Percentiles rank a stretch among this genome's conserved stretches.
Conservation (phyloP, 2,329 filamentous ascomycete genomes). For the Fusarium aywerte region DNA sequence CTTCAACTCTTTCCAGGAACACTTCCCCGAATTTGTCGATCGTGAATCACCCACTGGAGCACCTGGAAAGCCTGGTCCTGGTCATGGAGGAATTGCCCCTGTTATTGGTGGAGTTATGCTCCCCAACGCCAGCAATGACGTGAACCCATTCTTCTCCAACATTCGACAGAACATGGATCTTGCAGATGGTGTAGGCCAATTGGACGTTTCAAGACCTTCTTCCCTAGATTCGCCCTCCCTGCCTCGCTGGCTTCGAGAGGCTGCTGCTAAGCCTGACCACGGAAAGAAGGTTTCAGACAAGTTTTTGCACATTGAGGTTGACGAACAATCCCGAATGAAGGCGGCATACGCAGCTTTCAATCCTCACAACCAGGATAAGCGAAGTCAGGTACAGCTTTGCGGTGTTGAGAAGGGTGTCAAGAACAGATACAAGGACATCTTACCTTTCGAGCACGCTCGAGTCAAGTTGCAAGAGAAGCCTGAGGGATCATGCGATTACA, state of each 20-base stretch:
- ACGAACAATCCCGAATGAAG: conserved; percentile 92
- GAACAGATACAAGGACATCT: conserved; percentile 97
- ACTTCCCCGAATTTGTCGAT: conserved; percentile 74
- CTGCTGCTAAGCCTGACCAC: conserved; percentile 72
- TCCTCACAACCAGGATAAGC: conserved; percentile 48
- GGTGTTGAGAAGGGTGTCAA: conserved; percentile 95
- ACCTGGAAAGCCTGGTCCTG: conserved; percentile 60
- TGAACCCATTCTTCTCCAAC: conserved; percentile 94
- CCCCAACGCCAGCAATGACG: conserved; percentile 73
- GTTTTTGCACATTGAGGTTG: conserved; percentile 85
- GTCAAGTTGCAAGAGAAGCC: conserved; percentile 79
- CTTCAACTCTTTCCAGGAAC: conserved; percentile 76
- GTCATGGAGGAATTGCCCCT: conserved; percentile 63
- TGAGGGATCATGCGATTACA: conserved; percentile 83
- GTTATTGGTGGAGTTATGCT: conserved; percentile 92
- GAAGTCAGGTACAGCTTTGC: conserved; percentile 74
- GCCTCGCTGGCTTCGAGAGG: conserved; percentile 81
- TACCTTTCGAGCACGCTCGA: conserved; percentile 93
- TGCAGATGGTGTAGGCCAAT: conserved; percentile 90
- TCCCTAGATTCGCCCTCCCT: conserved; percentile 64
- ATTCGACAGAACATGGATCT: conserved; percentile 98
- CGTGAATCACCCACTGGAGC: conserved; percentile 52
- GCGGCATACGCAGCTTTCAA: conserved; percentile 70
- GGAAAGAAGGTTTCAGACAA: conserved; percentile 84
- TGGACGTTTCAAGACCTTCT: conserved; percentile 63